Conservation (phyloP, 352 stramenopile genomes). For the Globisporangium irregulare region DNA sequence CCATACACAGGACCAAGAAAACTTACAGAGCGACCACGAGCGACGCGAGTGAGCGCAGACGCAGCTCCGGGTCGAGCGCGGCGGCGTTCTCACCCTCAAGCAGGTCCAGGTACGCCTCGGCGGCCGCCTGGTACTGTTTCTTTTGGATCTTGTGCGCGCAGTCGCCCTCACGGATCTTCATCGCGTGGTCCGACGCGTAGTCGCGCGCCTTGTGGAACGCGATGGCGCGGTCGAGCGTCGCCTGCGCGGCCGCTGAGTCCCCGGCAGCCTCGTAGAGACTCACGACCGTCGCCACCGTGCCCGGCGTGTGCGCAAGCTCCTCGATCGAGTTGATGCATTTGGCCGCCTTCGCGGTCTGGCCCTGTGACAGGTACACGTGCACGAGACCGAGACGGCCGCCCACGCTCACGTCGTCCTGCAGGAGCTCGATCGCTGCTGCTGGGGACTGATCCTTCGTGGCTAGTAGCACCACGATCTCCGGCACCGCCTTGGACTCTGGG, state of each 20-base stretch:
- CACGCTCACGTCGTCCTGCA: slow-evolving; percentile 47
- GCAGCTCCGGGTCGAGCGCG: slow-evolving; percentile 60
- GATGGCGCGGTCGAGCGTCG: slow-evolving; percentile 50
- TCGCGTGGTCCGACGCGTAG: slow-evolving; percentile 50
- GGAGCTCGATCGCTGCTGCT: slow-evolving; percentile 41
- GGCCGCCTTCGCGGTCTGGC: slow-evolving; percentile 30
- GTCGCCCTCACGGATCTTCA: slow-evolving; percentile 78
- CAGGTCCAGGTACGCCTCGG: slow-evolving; percentile 61
- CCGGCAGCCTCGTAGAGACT: slow-evolving; percentile 65
- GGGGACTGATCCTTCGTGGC: slow-evolving; percentile 65
- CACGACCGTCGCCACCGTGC: slow-evolving; percentile 79
- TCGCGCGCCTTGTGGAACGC: slow-evolving; percentile 49
- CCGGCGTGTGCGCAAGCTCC: slow-evolving; percentile 56
- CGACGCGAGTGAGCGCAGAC: slow-evolving; percentile 72
- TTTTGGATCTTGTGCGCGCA: slow-evolving; percentile 80
- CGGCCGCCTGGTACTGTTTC: slow-evolving; percentile 67
- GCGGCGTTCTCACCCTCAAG: slow-evolving; percentile 62
- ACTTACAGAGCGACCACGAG: slow-evolving; percentile 71
- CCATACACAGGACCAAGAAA: slow-evolving; percentile 4
- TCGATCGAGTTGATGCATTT: slow-evolving; percentile 63
- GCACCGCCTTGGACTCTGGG: slow-evolving; percentile 46
- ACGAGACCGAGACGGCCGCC: slow-evolving; percentile 64
- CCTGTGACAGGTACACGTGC: slow-evolving; percentile 68
- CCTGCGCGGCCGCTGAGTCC: slow-evolving; percentile 44
- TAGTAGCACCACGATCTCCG: slow-evolving; percentile 66